These are phyloP conservation scores for Nakazawaea ernobii DNA, from an alignment of 805 yeast species.

Conservation along the genomic window DNA sequence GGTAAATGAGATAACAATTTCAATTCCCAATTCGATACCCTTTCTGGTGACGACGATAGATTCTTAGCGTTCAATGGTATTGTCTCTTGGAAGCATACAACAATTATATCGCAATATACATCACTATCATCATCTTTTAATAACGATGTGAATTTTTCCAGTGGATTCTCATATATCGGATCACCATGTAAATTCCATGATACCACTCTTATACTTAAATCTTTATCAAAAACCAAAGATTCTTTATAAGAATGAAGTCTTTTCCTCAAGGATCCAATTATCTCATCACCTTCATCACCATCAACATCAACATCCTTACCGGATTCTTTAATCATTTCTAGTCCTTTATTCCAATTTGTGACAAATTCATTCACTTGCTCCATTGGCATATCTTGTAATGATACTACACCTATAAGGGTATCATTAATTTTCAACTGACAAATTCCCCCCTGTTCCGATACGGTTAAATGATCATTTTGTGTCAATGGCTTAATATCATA, in stretches of 20 bases:
- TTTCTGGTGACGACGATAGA: conserved; percentile 27
- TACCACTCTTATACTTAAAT: conserved; percentile 20
- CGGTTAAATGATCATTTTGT: not conserved
- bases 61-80: conserved; percentile 36
- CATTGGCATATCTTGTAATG: not conserved
- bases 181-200: conserved; percentile 33
- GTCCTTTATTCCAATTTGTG: conserved; percentile 2
- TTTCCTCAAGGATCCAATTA: conserved; percentile 5
- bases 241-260: not conserved
- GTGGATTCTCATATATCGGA: conserved; percentile 15
- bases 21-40: conserved; percentile 28
- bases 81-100: conserved; percentile 45
- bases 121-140: conserved; percentile 8
- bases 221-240: not conserved
- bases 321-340: not conserved
- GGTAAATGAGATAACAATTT: conserved; percentile 19
- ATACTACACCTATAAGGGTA: not conserved
- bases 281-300: not conserved
- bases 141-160: conserved; percentile 15
- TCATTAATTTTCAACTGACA: not conserved
- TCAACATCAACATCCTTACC: not conserved
- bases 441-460: not conserved
- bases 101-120: conserved; percentile 27
- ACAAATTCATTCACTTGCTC: not conserved
- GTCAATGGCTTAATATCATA: not conserved